A percentile compares a stretch with the other conserved stretches of the same genome.
These are phyloP conservation scores for Cryptosporidium parvum DNA, from an alignment of 169 alveolate species.

Conservation along the genomic window DNA sequence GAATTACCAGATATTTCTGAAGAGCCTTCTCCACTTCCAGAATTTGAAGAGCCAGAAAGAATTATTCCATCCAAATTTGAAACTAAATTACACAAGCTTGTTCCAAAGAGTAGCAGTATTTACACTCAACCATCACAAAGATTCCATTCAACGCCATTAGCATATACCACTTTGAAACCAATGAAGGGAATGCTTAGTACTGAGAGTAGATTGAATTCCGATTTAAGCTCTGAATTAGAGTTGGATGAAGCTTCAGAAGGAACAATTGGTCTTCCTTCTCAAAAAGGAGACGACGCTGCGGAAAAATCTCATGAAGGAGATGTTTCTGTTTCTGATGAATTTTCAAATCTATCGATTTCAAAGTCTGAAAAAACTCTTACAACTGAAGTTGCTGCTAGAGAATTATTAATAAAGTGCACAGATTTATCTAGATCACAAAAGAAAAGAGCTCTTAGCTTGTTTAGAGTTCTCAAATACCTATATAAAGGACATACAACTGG, in stretches of 20 bases:
- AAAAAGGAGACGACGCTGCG: not conserved
- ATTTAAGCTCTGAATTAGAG: not conserved
- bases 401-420: constrained; percentile 30
- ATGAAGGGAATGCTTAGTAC: not conserved
- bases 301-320: not conserved
- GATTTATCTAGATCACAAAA: constrained; percentile 26
- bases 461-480: constrained; percentile 44
- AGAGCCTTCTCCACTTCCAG: constrained; percentile 68
- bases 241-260: constrained; percentile 29
- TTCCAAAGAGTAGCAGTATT: constrained; percentile 21
- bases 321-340: constrained; percentile 21
- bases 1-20: constrained; percentile 31
- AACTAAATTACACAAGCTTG: constrained; percentile 13
- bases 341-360: not conserved
- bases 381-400: constrained; percentile 18
- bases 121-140: constrained; percentile 24
- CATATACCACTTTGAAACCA: constrained; percentile 50
- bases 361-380: not conserved
- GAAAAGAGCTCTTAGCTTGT: constrained; percentile 64
- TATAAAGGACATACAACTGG: constrained; percentile 21
- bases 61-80: constrained; percentile 33
- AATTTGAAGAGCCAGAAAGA: not conserved
- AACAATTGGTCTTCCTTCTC: constrained; percentile 43
- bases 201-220: no score
- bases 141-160: constrained; percentile 1